Evolutionary conservation across 2,329 filamentous ascomycete species (phyloP).

Genomic region (Stachybotrys elegans): DNA sequence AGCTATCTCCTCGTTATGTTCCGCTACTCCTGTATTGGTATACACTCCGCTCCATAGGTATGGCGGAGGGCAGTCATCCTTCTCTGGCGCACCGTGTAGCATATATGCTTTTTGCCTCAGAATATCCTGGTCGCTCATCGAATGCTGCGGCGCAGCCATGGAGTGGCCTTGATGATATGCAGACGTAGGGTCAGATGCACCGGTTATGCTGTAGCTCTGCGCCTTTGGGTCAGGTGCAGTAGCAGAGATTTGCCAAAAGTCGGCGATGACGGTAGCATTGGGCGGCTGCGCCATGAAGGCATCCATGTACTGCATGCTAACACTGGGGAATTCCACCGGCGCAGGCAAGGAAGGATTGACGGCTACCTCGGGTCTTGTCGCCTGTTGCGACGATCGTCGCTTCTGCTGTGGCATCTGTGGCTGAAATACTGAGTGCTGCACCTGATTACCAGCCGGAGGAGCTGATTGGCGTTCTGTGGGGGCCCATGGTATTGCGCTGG

Average conservation of each 20-base stretch:
- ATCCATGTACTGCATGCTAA: slow-evolving; percentile 23
- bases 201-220: not conserved
- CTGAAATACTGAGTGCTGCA: slow-evolving; percentile 1
- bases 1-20: slow-evolving; percentile 20
- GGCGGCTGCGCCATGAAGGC: slow-evolving; percentile 31
- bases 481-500: slow-evolving; percentile 12
- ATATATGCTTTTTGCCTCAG: slow-evolving; percentile 14
- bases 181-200: not conserved
- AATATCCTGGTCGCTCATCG: slow-evolving; percentile 10
- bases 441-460: too few relatives aligned
- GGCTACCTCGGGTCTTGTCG: too few relatives aligned
- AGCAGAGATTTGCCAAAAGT: slow-evolving; percentile 21
- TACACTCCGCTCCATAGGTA: slow-evolving; percentile 37
- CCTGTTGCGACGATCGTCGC: not conserved
- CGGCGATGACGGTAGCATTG: slow-evolving; percentile 27
- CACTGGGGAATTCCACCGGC: not conserved
- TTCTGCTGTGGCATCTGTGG: slow-evolving; percentile 8
- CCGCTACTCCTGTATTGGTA: slow-evolving; percentile 19
- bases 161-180: too few relatives aligned
- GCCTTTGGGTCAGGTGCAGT: not conserved
- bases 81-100: slow-evolving; percentile 15
- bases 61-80: slow-evolving; percentile 30
- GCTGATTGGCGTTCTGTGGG: too few relatives aligned
- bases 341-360: too few relatives aligned
- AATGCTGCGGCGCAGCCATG: too few relatives aligned